Evolutionary conservation across 2,329 filamentous ascomycete species (phyloP).

Genomic region (Epichloe glyceriae): DNA sequence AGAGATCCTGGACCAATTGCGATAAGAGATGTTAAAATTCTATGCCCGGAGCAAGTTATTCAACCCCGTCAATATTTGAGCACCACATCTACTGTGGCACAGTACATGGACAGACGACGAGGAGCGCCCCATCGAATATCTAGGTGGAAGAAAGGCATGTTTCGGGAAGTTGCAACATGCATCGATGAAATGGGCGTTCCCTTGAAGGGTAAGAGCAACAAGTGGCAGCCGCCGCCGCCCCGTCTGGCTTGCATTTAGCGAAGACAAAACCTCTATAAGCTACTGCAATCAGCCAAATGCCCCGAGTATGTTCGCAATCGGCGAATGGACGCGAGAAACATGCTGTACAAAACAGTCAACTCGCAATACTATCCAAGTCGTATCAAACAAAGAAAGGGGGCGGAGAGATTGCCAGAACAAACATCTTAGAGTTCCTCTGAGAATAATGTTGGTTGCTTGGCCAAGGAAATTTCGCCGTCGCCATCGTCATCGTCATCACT

Average conservation of each 20-base stretch:
- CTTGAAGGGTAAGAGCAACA: neutral
- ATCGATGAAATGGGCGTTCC: neutral
- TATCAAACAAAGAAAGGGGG: neutral
- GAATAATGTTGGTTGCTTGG: constrained; percentile 5
- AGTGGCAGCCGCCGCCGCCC: neutral
- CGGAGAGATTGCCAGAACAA: neutral
- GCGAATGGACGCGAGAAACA: neutral
- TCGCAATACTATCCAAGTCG: neutral
- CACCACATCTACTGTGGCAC: no score
- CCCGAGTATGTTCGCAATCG: neutral
- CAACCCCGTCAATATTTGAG: no score
- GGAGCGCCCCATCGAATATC: no score
- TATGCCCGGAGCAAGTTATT: no score
- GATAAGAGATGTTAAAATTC: no score
- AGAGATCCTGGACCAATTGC: no score
- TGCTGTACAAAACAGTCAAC: neutral
- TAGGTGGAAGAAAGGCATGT: neutral
- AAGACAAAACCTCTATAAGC: neutral
- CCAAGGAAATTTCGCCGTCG: neutral
- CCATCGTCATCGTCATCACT: constrained; percentile 4
- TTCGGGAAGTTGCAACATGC: neutral
- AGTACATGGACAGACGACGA: no score
- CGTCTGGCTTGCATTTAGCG: neutral
- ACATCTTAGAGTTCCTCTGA: constrained; percentile 6
- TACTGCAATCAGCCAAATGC: neutral